phyloP scores from a whole-genome alignment of 1,284 basidiomycete species.

The Apiotrichum gracile region DNA sequence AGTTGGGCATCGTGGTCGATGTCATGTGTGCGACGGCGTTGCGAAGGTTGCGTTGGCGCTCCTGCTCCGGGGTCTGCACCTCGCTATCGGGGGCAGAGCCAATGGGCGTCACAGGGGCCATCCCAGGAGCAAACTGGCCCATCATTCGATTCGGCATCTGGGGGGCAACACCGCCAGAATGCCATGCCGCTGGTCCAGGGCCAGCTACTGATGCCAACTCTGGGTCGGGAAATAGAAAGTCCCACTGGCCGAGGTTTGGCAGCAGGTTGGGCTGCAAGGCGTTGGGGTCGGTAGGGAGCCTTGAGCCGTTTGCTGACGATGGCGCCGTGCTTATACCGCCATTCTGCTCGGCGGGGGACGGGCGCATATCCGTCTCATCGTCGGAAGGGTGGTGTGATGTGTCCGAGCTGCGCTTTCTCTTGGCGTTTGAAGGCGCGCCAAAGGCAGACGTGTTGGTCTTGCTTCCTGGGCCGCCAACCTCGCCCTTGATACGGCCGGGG shows the following conservation, averaged over 20 bases:
- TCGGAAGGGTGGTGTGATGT: background rate
- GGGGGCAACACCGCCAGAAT: no score
- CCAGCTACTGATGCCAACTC: constrained; percentile 7
- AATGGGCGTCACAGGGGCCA: background rate
- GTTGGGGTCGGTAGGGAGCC: background rate
- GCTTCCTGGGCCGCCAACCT: no score
- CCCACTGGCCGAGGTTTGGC: constrained; percentile 7
- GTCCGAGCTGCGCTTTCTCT: constrained; percentile 25
- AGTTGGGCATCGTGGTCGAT: background rate
- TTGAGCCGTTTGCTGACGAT: no score
- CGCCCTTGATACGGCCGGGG: constrained; percentile 8
- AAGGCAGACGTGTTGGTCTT: constrained; percentile 2
- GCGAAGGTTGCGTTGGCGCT: constrained; percentile 17
- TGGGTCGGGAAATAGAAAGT: constrained; percentile 16
- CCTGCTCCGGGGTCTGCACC: constrained; percentile 2
- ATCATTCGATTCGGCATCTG: no score
- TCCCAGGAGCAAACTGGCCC: background rate
- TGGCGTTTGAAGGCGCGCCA: constrained; percentile 8
- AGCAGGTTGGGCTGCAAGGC: background rate
- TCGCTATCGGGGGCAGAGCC: background rate
- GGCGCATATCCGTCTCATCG: constrained; percentile 4
- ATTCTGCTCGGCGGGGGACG: background rate
- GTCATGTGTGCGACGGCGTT: constrained; percentile 19
- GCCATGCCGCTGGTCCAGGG: constrained; percentile 5
- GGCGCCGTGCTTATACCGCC: no score